These are phyloP conservation scores for Pseudofabraea citricarpa DNA, from an alignment of 2,329 filamentous ascomycete species.

Conservation along the genomic window DNA sequence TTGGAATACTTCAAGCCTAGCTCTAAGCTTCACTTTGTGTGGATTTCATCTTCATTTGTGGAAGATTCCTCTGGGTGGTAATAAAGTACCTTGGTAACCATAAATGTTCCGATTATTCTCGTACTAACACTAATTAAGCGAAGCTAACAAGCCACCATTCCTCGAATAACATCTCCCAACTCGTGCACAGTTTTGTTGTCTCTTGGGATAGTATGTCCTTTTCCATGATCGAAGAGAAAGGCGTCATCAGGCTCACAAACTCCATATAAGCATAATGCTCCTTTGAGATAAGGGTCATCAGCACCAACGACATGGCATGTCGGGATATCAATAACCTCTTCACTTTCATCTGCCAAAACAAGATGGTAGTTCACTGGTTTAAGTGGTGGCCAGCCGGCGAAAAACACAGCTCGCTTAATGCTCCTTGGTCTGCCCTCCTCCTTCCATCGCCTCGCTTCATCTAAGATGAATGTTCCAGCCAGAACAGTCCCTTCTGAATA, in stretches of 20 bases:
- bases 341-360: conserved; percentile 43
- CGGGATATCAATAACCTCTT: conserved; percentile 44
- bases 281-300: conserved; percentile 55
- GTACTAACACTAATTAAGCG: too few relatives aligned
- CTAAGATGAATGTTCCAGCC: conserved; percentile 46
- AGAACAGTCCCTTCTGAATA: conserved; percentile 55
- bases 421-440: conserved; percentile 24
- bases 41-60: too few relatives aligned
- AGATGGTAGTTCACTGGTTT: conserved; percentile 37
- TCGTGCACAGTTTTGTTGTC: conserved; percentile 33
- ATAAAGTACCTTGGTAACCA: too few relatives aligned
- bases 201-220: conserved; percentile 57
- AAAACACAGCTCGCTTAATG: conserved; percentile 42
- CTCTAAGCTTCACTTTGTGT: too few relatives aligned
- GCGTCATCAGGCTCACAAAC: conserved; percentile 56
- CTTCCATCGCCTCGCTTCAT: conserved; percentile 38
- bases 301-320: conserved; percentile 50
- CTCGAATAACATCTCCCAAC: conserved; percentile 18
- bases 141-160: too few relatives aligned
- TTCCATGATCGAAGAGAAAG: conserved; percentile 59
- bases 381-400: conserved; percentile 48
- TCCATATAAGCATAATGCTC: conserved; percentile 56
- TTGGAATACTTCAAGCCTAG: too few relatives aligned
- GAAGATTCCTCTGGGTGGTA: too few relatives aligned
- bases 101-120: too few relatives aligned